A percentile compares a stretch with the other conserved stretches of the same genome.
phyloP scores from a whole-genome alignment of 2,329 filamentous ascomycete genomes.

The Onygenales sp. region DNA sequence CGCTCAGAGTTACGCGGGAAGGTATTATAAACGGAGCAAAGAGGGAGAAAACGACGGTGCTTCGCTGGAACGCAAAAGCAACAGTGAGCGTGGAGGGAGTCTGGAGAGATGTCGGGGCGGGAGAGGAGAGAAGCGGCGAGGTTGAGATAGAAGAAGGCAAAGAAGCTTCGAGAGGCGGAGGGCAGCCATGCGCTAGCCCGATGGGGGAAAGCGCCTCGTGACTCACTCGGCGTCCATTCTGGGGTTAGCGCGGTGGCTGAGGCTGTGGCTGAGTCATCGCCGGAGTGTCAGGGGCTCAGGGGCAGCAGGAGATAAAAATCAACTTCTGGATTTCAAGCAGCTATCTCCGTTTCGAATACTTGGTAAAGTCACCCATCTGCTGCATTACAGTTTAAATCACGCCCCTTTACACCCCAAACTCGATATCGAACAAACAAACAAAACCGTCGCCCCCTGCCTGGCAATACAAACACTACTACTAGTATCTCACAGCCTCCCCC shows the following conservation, averaged over 20 bases:
- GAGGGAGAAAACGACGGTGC: not conserved
- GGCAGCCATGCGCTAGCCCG: not conserved
- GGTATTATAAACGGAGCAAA: not conserved
- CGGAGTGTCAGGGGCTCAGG: too few species aligned
- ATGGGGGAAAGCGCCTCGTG: not conserved
- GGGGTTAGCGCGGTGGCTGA: too few species aligned
- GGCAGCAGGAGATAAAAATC: too few species aligned
- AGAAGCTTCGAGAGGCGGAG: slow-evolving; percentile 1
- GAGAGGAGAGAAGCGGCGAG: not conserved
- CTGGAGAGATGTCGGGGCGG: not conserved
- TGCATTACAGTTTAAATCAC: too few species aligned
- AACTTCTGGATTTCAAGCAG: too few species aligned
- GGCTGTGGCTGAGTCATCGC: not conserved
- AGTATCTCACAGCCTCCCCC: slow-evolving; percentile 3
- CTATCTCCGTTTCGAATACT: too few species aligned
- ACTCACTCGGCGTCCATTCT: not conserved
- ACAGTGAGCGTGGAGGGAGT: not conserved
- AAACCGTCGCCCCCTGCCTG: too few species aligned
- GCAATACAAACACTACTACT: too few species aligned
- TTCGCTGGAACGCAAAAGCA: not conserved
- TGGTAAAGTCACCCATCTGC: too few species aligned
- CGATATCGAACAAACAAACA: too few species aligned
- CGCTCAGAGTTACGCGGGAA: not conserved
- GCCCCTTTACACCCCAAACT: too few species aligned
- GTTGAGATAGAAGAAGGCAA: not conserved